Percentiles rank a stretch among this genome's conserved stretches.
phyloP scores from a whole-genome alignment of 805 yeast species.

The Yarrowia sp. region DNA sequence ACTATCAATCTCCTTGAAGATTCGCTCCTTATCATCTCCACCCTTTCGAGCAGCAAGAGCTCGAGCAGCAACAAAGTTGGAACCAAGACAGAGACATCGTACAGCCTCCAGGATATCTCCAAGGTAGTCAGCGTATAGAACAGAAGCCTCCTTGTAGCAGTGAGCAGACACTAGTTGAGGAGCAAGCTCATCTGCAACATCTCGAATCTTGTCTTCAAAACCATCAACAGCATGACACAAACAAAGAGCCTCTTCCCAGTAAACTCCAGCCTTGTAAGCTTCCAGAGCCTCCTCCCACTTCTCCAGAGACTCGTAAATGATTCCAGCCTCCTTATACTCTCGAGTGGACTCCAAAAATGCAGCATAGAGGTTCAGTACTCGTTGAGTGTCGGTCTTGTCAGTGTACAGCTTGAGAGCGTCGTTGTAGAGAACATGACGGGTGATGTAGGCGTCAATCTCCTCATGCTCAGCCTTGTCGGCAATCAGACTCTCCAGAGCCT shows the following conservation, averaged over 20 bases:
- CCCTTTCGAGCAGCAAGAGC: constrained; percentile 49
- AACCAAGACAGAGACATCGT: constrained; percentile 67
- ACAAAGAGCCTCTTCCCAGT: constrained; percentile 78
- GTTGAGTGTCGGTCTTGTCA: constrained; percentile 47
- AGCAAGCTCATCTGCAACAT: constrained; percentile 60
- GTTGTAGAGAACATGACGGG: constrained; percentile 65
- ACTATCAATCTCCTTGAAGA: constrained; percentile 30
- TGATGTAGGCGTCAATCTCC: constrained; percentile 68
- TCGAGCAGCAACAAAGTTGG: constrained; percentile 72
- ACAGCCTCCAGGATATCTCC: constrained; percentile 62
- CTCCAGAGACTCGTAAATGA: constrained; percentile 68
- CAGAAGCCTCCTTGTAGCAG: constrained; percentile 76
- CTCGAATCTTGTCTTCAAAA: constrained; percentile 43
- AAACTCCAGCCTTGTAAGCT: constrained; percentile 63
- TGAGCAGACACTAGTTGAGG: constrained; percentile 56
- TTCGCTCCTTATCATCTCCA: background rate
- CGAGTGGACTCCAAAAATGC: constrained; percentile 54
- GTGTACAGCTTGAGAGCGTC: constrained; percentile 63
- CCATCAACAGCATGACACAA: constrained; percentile 32
- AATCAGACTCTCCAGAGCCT: constrained; percentile 70
- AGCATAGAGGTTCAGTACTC: constrained; percentile 62
- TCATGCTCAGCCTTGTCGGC: constrained; percentile 37
- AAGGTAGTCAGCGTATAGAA: constrained; percentile 63
- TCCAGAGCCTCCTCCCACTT: constrained; percentile 61
- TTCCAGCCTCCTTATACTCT: constrained; percentile 70